Percentiles rank a stretch among this genome's conserved stretches.
phyloP scores from a whole-genome alignment of 345 rosid genomes.

The Hibiscus tridactylites region DNA sequence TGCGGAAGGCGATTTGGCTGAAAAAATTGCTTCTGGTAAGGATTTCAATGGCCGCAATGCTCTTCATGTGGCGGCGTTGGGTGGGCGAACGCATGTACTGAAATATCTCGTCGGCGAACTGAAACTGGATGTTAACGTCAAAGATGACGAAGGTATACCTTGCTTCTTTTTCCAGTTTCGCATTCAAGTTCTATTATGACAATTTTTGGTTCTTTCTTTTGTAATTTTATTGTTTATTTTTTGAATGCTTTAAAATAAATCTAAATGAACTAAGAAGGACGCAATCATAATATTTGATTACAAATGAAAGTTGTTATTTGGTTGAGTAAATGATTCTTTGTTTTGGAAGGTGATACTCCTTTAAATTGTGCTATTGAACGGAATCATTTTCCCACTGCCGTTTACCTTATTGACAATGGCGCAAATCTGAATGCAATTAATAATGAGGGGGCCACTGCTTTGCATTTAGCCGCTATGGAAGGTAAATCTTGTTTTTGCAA shows the following conservation, averaged over 20 bases:
- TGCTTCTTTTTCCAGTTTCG: background rate
- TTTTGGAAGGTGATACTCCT: constrained; percentile 16
- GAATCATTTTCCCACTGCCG: background rate
- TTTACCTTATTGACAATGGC: constrained; percentile 19
- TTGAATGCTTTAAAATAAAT: no score
- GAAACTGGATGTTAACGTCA: constrained; percentile 8
- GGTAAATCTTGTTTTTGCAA: background rate
- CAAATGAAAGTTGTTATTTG: background rate
- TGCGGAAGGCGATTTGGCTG: background rate
- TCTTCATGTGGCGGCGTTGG: constrained; percentile 10
- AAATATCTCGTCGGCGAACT: constrained; percentile 10
- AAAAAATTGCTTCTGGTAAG: background rate
- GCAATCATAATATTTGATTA: background rate
- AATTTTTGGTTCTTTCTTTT: background rate
- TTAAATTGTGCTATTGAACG: constrained; percentile 10
- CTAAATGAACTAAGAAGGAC: no score
- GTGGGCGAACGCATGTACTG: constrained; percentile 11
- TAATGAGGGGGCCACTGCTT: background rate
- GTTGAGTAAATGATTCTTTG: background rate
- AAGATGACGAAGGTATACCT: background rate
- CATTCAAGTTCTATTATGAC: background rate
- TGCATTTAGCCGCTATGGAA: constrained; percentile 11
- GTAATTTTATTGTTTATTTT: background rate
- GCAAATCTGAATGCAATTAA: constrained; percentile 17
- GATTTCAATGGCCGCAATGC: background rate